phyloP scores from a whole-genome alignment of 2,329 filamentous ascomycete genomes.

The Apiospora rasikravindrae region DNA sequence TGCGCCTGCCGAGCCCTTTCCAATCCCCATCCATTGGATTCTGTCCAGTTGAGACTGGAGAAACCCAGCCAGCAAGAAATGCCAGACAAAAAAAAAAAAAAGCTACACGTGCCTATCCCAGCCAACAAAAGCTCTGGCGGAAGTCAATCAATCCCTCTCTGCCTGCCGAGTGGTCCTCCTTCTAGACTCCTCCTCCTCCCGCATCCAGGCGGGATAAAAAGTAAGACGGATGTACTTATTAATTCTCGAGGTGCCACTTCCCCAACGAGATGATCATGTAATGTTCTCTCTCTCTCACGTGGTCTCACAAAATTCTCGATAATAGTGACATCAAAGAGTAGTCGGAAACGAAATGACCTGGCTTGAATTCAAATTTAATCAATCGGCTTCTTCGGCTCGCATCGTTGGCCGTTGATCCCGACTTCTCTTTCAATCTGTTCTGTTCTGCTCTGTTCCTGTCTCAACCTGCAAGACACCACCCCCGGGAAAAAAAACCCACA shows the following conservation, averaged over 20 bases:
- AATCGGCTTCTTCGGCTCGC: constrained; percentile 4
- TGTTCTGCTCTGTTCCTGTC: neutral
- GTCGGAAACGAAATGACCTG: constrained; percentile 7
- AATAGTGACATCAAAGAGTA: constrained; percentile 16
- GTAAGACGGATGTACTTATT: constrained; percentile 1
- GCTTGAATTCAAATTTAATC: constrained; percentile 14
- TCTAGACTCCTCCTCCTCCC: neutral
- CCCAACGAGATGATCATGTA: constrained; percentile 12
- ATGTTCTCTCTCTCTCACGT: constrained; percentile 4
- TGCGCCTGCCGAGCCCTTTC: neutral
- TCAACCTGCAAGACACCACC: neutral
- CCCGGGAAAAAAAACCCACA: no score
- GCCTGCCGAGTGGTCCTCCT: no score
- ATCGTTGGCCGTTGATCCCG: neutral
- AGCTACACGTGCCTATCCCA: neutral
- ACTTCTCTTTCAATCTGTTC: neutral
- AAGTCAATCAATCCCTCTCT: neutral
- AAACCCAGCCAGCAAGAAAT: neutral
- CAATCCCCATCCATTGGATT: neutral
- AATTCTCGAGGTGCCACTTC: constrained; percentile 6
- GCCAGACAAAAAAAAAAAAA: neutral
- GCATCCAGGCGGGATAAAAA: neutral
- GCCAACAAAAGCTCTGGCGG: neutral
- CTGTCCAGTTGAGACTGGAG: no score
- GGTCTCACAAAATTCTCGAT: constrained; percentile 8